These are phyloP conservation scores for Coleophoma crateriformis DNA, from an alignment of 2,329 filamentous ascomycete genomes.

Conservation along the genomic window DNA sequence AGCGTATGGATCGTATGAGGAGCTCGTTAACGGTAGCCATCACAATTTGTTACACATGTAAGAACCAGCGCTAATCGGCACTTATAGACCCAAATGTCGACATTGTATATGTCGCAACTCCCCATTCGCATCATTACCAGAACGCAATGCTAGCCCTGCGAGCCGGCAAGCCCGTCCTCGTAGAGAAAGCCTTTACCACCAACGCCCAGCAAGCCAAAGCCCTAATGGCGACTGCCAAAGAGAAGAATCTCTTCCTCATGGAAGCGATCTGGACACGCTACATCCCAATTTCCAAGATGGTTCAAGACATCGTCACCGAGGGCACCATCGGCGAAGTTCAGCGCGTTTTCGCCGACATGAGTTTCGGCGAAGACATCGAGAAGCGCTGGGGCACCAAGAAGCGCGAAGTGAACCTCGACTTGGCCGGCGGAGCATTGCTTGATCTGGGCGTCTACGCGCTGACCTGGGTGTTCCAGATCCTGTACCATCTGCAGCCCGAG, in stretches of 20 bases:
- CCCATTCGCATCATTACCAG: neutral
- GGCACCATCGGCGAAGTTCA: neutral
- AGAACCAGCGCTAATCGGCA: neutral
- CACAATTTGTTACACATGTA: no score
- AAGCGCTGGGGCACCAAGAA: neutral
- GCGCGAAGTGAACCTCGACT: neutral
- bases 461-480: neutral
- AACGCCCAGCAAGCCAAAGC: neutral
- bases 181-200: neutral
- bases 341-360: neutral
- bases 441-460: conserved; percentile 1
- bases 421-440: neutral
- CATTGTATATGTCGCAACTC: neutral
- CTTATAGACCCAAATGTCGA: neutral
- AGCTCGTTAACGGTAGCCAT: neutral
- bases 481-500: no score
- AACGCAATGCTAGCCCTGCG: neutral
- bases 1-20: neutral
- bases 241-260: neutral
- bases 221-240: neutral
- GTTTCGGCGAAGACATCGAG: neutral
- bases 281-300: no score
- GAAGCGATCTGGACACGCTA: neutral
- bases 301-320: no score
- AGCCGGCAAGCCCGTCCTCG: neutral